Base-by-base conservation (phyloP, 495 filamentous ascomycete genomes). In the Penicillium nucicola region DNA sequence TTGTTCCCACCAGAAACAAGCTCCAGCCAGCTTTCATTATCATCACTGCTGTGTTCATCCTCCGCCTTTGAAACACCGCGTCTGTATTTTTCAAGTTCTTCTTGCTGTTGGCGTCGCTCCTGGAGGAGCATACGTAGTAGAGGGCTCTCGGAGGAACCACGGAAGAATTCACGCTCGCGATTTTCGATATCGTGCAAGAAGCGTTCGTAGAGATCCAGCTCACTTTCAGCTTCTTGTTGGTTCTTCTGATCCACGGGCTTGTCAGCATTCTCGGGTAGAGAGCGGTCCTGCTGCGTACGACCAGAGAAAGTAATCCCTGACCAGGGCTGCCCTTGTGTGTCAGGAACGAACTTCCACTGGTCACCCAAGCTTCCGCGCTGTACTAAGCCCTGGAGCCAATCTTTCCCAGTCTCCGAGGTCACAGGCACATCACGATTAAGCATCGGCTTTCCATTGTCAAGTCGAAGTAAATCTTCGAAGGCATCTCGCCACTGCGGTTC, bases 401-500 rank as follows among this genome's bases (percentile, higher is more conserved):
- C 67, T 7, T 57, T 56, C 8, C 60, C 63, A 17, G 56, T 49
- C 47, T 75, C 68, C 0, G 28, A 45, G 42, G 57, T 67, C 20
- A 43, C 51, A 7, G 57, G 18, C 2, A 53, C 34, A 25, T 66
- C 60, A 20, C 46, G 62, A 37, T 75, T 70, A 5, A 76, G 58
- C 67, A 80, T 68, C 5, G 66, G 61, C 48, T 74, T 71, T 39
- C 75, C 79, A 41, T 75, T 77, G 31, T 77, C 65, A 2, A 80
- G 62, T 19, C 67, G 64, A 9, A 83, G 44, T 9, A 83, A 66
- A 60, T 83, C 80, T 52, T 82, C 79, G 48, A 82, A 82, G 0
- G 80, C 80, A 42, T 75, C 70, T 13, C 77, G 69, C 78, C 78
- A 83, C 25, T 65, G 72, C 5, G 71, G 69, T 44, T 74, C 67